Conservation (phyloP, 371 early-diverging fungal genomes). For the Syncephalastrum racemosum region DNA sequence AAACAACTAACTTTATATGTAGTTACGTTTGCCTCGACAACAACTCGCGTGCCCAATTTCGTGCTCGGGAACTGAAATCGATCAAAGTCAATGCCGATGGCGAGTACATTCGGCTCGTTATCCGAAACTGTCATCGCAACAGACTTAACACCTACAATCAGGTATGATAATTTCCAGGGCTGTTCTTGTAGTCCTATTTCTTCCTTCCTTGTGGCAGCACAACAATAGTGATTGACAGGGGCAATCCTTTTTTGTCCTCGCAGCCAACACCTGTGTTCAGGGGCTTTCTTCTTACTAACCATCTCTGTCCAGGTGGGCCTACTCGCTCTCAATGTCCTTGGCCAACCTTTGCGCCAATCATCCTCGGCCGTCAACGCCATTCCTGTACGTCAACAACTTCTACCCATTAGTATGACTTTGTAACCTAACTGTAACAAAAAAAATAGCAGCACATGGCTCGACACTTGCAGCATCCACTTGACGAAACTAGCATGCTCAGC, state of each 20-base stretch:
- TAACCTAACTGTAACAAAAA: constrained; percentile 1
- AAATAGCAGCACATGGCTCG: constrained; percentile 28
- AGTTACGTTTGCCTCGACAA: constrained; percentile 49
- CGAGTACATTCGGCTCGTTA: constrained; percentile 68
- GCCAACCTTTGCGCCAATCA: constrained; percentile 20
- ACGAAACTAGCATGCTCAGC: constrained; percentile 41
- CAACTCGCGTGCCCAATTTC: constrained; percentile 43
- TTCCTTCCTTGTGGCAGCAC: too few relatives aligned
- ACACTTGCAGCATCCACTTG: constrained; percentile 25
- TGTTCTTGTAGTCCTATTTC: too few relatives aligned
- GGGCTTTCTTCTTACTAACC: background rate
- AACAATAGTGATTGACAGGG: too few relatives aligned
- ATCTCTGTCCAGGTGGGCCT: constrained; percentile 23
- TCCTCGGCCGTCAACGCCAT: constrained; percentile 12
- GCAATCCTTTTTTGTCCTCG: too few relatives aligned
- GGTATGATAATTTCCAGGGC: constrained; percentile 31
- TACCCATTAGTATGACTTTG: background rate
- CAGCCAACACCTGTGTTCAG: background rate
- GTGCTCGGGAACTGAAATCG: constrained; percentile 72
- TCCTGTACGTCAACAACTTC: constrained; percentile 9
- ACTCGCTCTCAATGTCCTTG: constrained; percentile 23
- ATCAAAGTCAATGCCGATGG: constrained; percentile 74
- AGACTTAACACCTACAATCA: constrained; percentile 76
- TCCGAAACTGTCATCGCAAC: constrained; percentile 73
- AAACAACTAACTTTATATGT: background rate